Conservation (phyloP, 257 asterid species). For the Echites panduratus region DNA sequence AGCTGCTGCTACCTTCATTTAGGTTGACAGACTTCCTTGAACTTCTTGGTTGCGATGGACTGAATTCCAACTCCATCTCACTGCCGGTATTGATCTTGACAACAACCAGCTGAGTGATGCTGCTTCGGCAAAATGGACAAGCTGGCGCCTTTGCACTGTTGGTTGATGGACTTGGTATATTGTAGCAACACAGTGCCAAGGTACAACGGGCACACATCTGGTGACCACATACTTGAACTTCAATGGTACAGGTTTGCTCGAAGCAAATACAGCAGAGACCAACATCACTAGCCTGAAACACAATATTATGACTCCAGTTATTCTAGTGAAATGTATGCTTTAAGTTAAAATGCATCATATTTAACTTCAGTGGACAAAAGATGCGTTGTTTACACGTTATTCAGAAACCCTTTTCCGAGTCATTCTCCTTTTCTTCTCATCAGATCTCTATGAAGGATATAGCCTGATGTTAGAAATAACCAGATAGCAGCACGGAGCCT, state of each 20-base stretch:
- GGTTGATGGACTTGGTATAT: slow-evolving; percentile 40
- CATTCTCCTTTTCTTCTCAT: neutral
- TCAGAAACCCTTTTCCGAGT: neutral
- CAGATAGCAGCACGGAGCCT: neutral
- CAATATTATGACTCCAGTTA: neutral
- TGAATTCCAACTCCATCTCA: slow-evolving; percentile 31
- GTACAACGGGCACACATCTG: slow-evolving; percentile 81
- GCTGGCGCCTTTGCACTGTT: slow-evolving; percentile 37
- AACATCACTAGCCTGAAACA: slow-evolving; percentile 44
- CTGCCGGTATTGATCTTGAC: slow-evolving; percentile 37
- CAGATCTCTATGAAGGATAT: neutral
- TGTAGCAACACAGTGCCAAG: slow-evolving; percentile 71
- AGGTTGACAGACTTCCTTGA: slow-evolving; percentile 37
- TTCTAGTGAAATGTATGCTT: neutral
- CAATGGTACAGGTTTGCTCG: slow-evolving; percentile 60
- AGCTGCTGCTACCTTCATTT: slow-evolving; percentile 57
- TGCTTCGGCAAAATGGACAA: slow-evolving; percentile 80
- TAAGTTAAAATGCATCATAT: neutral
- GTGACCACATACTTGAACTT: slow-evolving; percentile 71
- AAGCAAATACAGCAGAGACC: slow-evolving; percentile 82
- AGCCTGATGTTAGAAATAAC: neutral
- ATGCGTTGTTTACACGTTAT: neutral
- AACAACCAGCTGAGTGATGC: slow-evolving; percentile 41
- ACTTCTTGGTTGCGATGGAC: slow-evolving; percentile 45
- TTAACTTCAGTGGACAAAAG: neutral